Evolutionary conservation across 345 rosid genomes (phyloP).

Genomic region (thale cress (Arabidopsis thaliana)): TAIR10.1 NC_003070.9:27146501-27147000

Average conservation of each 20-base stretch:
- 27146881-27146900: slow-evolving; percentile 7
- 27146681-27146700: no score
- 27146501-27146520: slow-evolving; percentile 12
- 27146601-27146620: no score
- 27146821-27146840: not conserved
- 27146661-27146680: no score
- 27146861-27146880: slow-evolving; percentile 8
- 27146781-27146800: no score
- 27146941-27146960: slow-evolving; percentile 34
- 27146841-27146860: slow-evolving; percentile 23
- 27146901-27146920: not conserved
- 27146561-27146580: slow-evolving; percentile 25
- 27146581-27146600: slow-evolving; percentile 22
- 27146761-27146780: no score
- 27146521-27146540: slow-evolving; percentile 39
- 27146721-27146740: no score
- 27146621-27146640: no score
- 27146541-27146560: slow-evolving; percentile 33
- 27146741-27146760: no score
- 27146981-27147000: not conserved
- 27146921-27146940: slow-evolving; percentile 1
- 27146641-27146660: no score
- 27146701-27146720: no score
- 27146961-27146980: slow-evolving; percentile 6
- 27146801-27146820: not conserved